Base-by-base conservation (phyloP, 1,284 basidiomycete species). In the Ustilago cynodontis region DNA sequence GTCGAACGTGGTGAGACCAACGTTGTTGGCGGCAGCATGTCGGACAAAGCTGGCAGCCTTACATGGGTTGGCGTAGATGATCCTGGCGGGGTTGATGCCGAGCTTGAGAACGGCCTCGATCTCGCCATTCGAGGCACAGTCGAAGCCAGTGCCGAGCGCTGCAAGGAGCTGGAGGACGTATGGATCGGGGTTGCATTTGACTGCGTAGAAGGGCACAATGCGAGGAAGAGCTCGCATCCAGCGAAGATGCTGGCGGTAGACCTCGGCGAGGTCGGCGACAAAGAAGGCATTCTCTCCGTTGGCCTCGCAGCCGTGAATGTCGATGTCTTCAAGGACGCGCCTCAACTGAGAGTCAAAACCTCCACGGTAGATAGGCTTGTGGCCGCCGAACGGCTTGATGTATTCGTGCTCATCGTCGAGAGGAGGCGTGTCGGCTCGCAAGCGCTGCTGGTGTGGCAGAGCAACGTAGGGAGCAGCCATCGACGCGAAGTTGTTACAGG, bases 51-150 rank as follows among this genome's bases (percentile, higher is more conserved):
- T 96, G 9, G 91, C 89, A 1, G 96, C 94, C 88, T 99, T 99
- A 92, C 96, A 99, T 0, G 97, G 97, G 88, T 99, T 99, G 79
- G 97, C 97, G 85, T 95, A 99, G 85, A 99, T 94, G 88, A 99
- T 93, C 67, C 93, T 90, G 58, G 87, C 86, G 2, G 86, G 83
- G 24, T 81, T 79, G 59, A 86, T 79, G 29, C 91, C 92, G 13
- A 96, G 87, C 26, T 89, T 88, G 29, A 98, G 89, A 13, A 99
- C 92, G 71, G 91, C 90, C 28, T 90, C 89, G 81, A 99, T 98
- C 87, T 99, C 97, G 69, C 92, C 92, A 81, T 94, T 93, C 49
- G 95, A 98, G n/a, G 97, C 97, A 83, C 97, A 99, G 87, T 99
- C 97, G 88, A 99, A 99, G 16, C 94, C 94, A 1, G 93, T 89